A percentile compares a stretch with the other conserved stretches of the same genome.
Conservation (phyloP, 2,329 filamentous ascomycete genomes). For the Fusarium mangiferae region DNA sequence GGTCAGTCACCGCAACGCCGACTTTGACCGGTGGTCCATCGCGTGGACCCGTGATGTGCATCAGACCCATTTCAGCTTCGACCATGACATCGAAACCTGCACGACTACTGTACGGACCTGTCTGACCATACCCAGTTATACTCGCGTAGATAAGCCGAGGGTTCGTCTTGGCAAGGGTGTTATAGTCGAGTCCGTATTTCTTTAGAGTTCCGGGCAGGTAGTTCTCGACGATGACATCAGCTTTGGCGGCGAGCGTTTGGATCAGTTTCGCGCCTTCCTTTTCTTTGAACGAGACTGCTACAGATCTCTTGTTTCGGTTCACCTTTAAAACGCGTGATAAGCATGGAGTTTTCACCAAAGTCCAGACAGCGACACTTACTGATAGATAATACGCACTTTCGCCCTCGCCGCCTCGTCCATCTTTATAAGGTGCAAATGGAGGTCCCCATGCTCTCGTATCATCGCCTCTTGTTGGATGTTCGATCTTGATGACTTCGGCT, state of each 20-base stretch:
- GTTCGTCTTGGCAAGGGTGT: constrained; percentile 80
- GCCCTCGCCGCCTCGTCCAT: constrained; percentile 69
- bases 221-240: constrained; percentile 94
- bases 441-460: constrained; percentile 96
- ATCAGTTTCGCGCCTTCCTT: constrained; percentile 85
- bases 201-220: constrained; percentile 90
- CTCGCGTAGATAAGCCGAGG: constrained; percentile 89
- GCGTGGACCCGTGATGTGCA: constrained; percentile 93
- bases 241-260: constrained; percentile 81
- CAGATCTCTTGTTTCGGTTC: constrained; percentile 95
- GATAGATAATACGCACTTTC: constrained; percentile 94
- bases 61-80: constrained; percentile 94
- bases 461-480: constrained; percentile 89
- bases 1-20: constrained; percentile 92
- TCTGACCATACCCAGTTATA: constrained; percentile 96
- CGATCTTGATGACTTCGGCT: constrained; percentile 95
- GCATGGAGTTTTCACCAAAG: accelerated
- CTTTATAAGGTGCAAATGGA: constrained; percentile 82
- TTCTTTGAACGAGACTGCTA: constrained; percentile 90
- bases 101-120: constrained; percentile 83
- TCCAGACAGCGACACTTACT: constrained; percentile 55
- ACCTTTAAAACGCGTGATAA: constrained; percentile 62
- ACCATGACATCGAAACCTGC: constrained; percentile 99
- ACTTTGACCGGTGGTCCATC: constrained; percentile 95
- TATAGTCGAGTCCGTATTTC: constrained; percentile 93